Evolutionary conservation across 1,139 yeast genomes (phyloP).

Genomic region (Pichia sp.): DNA sequence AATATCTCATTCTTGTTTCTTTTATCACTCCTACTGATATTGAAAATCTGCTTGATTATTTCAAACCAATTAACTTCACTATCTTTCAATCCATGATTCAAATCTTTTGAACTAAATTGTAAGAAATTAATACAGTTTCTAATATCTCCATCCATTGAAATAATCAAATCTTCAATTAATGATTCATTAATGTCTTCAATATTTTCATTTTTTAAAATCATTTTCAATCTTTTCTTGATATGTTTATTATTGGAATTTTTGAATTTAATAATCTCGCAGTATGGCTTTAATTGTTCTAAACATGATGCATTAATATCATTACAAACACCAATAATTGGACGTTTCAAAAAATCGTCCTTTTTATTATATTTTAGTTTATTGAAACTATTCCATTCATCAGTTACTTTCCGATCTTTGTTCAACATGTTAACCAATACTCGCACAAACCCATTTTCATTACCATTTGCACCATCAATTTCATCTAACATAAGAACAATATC

Average conservation of each 20-base stretch:
- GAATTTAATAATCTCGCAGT: slow-evolving; percentile 66
- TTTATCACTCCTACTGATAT: slow-evolving; percentile 24
- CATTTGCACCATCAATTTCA: slow-evolving; percentile 77
- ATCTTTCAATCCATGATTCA: slow-evolving; percentile 38
- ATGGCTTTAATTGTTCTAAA: slow-evolving; percentile 65
- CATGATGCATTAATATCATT: slow-evolving; percentile 74
- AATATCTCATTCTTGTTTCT: slow-evolving; percentile 44
- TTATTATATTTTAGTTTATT: slow-evolving; percentile 21
- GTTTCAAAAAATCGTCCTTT: slow-evolving; percentile 41
- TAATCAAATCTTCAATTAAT: slow-evolving; percentile 51
- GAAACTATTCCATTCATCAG: slow-evolving; percentile 28
- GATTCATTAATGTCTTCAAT: slow-evolving; percentile 27
- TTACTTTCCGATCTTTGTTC: slow-evolving; percentile 50
- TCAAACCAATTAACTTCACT: slow-evolving; percentile 54
- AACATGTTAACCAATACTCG: slow-evolving; percentile 57
- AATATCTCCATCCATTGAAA: slow-evolving; percentile 73
- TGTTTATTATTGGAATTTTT: slow-evolving; percentile 50
- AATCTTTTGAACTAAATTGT: slow-evolving; percentile 48
- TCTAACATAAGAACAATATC: slow-evolving; percentile 83
- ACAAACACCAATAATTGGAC: slow-evolving; percentile 92
- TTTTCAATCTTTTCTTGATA: slow-evolving; percentile 41
- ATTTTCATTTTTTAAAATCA: slow-evolving; percentile 45
- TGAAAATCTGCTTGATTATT: slow-evolving; percentile 48
- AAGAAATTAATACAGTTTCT: slow-evolving; percentile 79
- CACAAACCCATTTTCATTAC: slow-evolving; percentile 71